Evolutionary conservation across 495 filamentous ascomycete genomes (phyloP), one percentile per base, ranked within the genome.

Genomic region (Cenococcum geophilum): DNA sequence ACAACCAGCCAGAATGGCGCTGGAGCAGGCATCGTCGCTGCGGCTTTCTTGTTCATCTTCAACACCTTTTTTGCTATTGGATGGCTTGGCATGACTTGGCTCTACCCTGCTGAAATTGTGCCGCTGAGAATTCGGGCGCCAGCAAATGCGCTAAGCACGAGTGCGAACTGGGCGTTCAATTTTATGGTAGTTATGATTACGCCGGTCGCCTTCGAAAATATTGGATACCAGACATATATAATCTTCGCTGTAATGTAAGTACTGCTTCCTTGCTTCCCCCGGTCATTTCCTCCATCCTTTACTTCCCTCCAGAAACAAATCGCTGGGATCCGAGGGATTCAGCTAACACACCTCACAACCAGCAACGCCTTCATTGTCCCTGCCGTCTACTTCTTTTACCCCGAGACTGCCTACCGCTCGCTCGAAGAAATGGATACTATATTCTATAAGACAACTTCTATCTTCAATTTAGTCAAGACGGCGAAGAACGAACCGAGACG

Each of bases 401-500:
- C 82, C 0, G 83, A 86, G 69, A 84, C 82, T 4, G 73, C 76
- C 1, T 78, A 80, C 50, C 76, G 81, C 6, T 78, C 74, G n/a
- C 70, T 86, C 9, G 83, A 84, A 59, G 80, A 81, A n/a, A 83
- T 83, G 64, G 78, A 83, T 22, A 73, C 75, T 4, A 74, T 84
- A 36, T 84, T 85, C 61, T 69, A 73, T 55, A 70, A 71, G 43
- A 67, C 68, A 32, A 67, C 57, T 4, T 59, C 58, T 22, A 14
- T 57, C 57, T 83, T 88, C 64, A 73, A 76, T 11, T 80, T 89
- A 23, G 86, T 91, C 3, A 66, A 74, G 45, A 73, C 82, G 23
- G 86, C 87, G 8, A 63, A 72, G 11, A 73, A 79, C 1, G 81
- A 86, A 71, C 87, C 87, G 8, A 78, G 78, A 25, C 80, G 87